Conservation (phyloP, 2,329 filamentous ascomycete species). For the Sarocladium strictum region DNA sequence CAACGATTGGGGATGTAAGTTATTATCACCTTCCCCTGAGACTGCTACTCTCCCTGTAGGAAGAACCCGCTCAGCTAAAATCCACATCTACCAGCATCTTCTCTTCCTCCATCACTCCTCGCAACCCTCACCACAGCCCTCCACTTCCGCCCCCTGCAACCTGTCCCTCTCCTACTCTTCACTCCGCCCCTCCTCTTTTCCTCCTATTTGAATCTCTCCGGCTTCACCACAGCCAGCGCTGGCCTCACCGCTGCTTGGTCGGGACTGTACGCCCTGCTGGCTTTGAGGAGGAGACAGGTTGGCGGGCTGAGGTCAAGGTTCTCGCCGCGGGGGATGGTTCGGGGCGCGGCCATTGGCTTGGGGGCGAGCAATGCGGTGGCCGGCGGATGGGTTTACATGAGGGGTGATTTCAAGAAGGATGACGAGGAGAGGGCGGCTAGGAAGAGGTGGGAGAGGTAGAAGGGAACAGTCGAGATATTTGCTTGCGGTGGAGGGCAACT, state of each 20-base stretch:
- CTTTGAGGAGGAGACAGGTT: conserved; percentile 40
- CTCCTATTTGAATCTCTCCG: conserved; percentile 54
- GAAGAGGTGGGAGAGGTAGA: conserved; percentile 40
- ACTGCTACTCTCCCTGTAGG: too few species aligned
- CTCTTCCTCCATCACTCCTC: conserved; percentile 48
- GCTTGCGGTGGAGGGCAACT: too few species aligned
- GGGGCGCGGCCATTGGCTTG: conserved; percentile 43
- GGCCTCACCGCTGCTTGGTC: conserved; percentile 51
- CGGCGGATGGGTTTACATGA: conserved; percentile 46
- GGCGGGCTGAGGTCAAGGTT: conserved; percentile 25
- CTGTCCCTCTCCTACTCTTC: conserved; percentile 46
- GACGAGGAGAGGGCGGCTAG: conserved; percentile 40
- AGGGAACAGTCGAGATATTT: too few species aligned
- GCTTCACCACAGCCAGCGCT: conserved; percentile 51
- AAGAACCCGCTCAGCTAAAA: too few species aligned
- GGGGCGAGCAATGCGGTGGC: conserved; percentile 42
- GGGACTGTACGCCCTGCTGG: conserved; percentile 51
- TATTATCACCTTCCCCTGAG: too few species aligned
- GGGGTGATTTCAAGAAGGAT: conserved; percentile 44
- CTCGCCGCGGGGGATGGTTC: conserved; percentile 42
- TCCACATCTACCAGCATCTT: conserved; percentile 38
- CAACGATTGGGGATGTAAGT: conserved; percentile 46
- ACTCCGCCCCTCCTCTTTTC: conserved; percentile 48
- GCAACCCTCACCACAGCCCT: conserved; percentile 51
- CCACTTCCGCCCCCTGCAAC: conserved; percentile 47